A percentile compares a stretch with the other conserved stretches of the same genome.
These are phyloP conservation scores for Malbranchea cinnamomea DNA, from an alignment of 2,329 filamentous ascomycete genomes.

Conservation along the genomic window DNA sequence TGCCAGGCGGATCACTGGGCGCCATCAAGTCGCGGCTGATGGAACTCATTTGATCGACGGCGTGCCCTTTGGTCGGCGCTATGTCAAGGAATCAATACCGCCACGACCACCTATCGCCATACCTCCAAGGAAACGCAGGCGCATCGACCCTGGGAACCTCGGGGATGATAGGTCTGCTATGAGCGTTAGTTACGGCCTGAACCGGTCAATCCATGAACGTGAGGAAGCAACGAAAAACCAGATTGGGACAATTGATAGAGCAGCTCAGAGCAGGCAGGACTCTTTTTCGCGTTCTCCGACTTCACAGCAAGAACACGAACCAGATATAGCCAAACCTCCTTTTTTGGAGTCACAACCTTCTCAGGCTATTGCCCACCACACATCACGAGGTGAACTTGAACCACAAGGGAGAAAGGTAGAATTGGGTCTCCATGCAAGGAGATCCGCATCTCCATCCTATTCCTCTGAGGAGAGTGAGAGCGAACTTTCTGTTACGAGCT, in stretches of 20 bases:
- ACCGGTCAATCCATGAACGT: too few species aligned
- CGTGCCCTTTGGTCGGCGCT: constrained; percentile 64
- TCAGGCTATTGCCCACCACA: too few species aligned
- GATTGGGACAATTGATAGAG: constrained; percentile 19
- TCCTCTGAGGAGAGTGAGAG: constrained; percentile 9
- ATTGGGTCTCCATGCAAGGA: too few species aligned
- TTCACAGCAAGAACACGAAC: too few species aligned
- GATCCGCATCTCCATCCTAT: too few species aligned
- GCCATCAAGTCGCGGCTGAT: constrained; percentile 64
- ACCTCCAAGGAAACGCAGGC: constrained; percentile 56
- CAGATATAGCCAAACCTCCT: too few species aligned
- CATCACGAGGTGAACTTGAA: too few species aligned
- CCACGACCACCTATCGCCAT: constrained; percentile 54
- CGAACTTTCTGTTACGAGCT: constrained; percentile 7
- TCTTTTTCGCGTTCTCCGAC: too few species aligned
- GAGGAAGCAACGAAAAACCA: constrained; percentile 12
- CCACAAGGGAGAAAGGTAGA: too few species aligned
- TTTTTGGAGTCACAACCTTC: too few species aligned
- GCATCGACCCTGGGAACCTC: constrained; percentile 23
- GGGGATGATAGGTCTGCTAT: constrained; percentile 15
- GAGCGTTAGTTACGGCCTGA: too few species aligned
- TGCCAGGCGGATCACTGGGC: constrained; percentile 56
- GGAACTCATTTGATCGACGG: constrained; percentile 77
- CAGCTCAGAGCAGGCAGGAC: too few species aligned
- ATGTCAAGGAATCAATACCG: constrained; percentile 40